A percentile compares a stretch with the other conserved stretches of the same genome.
These are phyloP conservation scores for Ganoderma sinense DNA, from an alignment of 1,284 basidiomycete species.

Conservation along the genomic window DNA sequence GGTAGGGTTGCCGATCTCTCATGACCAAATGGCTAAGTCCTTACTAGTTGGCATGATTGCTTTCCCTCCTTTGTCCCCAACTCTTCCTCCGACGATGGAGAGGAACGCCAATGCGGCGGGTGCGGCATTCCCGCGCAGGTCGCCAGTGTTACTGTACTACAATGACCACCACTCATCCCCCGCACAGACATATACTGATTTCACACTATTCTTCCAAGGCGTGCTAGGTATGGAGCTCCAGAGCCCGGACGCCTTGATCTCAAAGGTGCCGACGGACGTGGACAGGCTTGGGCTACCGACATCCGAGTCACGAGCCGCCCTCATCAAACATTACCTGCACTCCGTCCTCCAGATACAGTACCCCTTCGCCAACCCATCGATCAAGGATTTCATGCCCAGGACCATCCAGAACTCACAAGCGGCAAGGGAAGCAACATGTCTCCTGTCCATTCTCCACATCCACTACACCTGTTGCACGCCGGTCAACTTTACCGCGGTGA, in stretches of 20 bases:
- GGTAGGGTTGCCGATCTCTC: too few relatives aligned
- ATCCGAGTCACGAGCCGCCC: constrained; percentile 37
- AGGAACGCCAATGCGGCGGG: background rate
- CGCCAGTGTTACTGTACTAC: constrained; percentile 24
- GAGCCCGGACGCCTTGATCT: constrained; percentile 27
- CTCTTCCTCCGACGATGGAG: too few relatives aligned
- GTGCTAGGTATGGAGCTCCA: constrained; percentile 25
- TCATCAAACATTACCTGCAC: constrained; percentile 53
- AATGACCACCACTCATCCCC: constrained; percentile 31
- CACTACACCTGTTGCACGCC: constrained; percentile 39
- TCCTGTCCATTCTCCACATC: constrained; percentile 62
- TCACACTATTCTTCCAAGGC: constrained; percentile 33
- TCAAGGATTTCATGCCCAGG: constrained; percentile 49
- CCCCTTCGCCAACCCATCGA: constrained; percentile 61
- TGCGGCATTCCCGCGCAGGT: background rate
- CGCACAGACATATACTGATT: constrained; percentile 33
- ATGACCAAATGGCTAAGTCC: too few relatives aligned
- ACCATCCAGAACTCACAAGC: constrained; percentile 53
- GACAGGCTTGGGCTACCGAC: constrained; percentile 37
- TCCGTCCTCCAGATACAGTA: constrained; percentile 72
- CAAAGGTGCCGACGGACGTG: constrained; percentile 29
- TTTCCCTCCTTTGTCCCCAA: too few relatives aligned
- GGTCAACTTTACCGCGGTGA: constrained; percentile 29
- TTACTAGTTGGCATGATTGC: too few relatives aligned
- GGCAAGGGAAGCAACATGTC: constrained; percentile 60